Percentiles rank a stretch among this genome's conserved stretches.
phyloP scores from a whole-genome alignment of 495 filamentous ascomycete genomes.

The Neurospora discreta region DNA sequence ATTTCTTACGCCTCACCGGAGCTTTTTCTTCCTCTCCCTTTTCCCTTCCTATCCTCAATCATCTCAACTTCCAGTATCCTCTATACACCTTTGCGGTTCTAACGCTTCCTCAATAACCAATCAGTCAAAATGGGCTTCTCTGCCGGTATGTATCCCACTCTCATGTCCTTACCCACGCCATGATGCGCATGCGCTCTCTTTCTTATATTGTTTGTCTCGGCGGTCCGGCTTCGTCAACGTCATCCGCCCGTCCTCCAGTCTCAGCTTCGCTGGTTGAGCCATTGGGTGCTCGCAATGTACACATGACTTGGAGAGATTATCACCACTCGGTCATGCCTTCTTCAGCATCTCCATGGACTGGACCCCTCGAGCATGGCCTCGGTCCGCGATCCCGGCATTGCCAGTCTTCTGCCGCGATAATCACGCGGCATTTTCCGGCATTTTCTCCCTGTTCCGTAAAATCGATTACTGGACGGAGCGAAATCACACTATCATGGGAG shows the following conservation, averaged over 20 bases:
- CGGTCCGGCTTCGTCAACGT: not conserved
- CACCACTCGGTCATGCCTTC: not conserved
- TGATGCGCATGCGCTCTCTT: slow-evolving; percentile 3
- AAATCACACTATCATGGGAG: not conserved
- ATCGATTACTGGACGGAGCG: not conserved
- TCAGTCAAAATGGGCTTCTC: slow-evolving; percentile 34
- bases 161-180: not conserved
- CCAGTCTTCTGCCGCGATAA: not conserved
- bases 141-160: slow-evolving; percentile 26
- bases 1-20: slow-evolving; percentile 7
- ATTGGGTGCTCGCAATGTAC: slow-evolving; percentile 4
- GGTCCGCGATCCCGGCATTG: not conserved
- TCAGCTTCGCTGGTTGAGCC: slow-evolving; percentile 1
- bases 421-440: slow-evolving; percentile 35
- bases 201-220: slow-evolving; percentile 1
- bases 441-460: slow-evolving; percentile 21
- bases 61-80: not conserved
- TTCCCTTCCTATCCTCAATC: not conserved
- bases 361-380: not conserved
- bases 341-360: not conserved
- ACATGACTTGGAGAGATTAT: not conserved
- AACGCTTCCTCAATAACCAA: slow-evolving; percentile 3
- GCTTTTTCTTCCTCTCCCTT: slow-evolving; percentile 15
- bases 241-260: not conserved
- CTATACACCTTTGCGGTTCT: not conserved